Evolutionary conservation across 1,139 yeast genomes (phyloP), one percentile per base, ranked within the genome.

Genomic region (Yamadazyma taylorii): DNA sequence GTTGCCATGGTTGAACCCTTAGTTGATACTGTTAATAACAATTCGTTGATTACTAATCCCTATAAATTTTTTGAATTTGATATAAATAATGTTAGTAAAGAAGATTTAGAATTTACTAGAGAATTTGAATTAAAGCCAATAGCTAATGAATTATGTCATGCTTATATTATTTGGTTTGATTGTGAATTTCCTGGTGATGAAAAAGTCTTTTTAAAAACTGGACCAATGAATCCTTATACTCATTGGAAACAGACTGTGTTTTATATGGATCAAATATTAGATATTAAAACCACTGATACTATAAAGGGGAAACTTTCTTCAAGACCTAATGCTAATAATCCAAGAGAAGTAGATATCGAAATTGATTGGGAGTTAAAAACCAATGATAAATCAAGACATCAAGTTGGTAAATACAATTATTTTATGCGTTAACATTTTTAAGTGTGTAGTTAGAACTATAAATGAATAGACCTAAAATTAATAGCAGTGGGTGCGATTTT

Each of bases 221-320:
- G 95, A 23, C 92, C 95, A 30, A 85, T 82, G 70, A 78, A 81
- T 37, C 76, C 78, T 47, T 85, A 85, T 66, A 86, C 95, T 17
- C 95, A 86, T 60, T 94, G 99, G 99, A 94, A 92, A 63, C 98
- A 92, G 68, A 86, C 97, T 14, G 95, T 92, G 2, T 89, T 94
- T 66, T 94, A 92, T 64, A 75, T 92, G 60, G 81, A 79, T 53
- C 88, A 87, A 54, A 95, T 86, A 24, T 66, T 90, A 48, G 85
- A 84, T 56, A 69, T 88, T 48, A 84, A 82, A 57, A 73, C 75
- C 48, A 96, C 92, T 40, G 98, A 92, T 53, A 57, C 60, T 26
- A 72, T 94, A 47, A 73, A 75, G 41, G 95, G 97, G 34, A 67
- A 69, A 27, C 68, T 92, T 44, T 77, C 85, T 6, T 82, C 88